phyloP scores from a whole-genome alignment of 2,329 filamentous ascomycete species.

The Verticillium zaregamsianum region DNA sequence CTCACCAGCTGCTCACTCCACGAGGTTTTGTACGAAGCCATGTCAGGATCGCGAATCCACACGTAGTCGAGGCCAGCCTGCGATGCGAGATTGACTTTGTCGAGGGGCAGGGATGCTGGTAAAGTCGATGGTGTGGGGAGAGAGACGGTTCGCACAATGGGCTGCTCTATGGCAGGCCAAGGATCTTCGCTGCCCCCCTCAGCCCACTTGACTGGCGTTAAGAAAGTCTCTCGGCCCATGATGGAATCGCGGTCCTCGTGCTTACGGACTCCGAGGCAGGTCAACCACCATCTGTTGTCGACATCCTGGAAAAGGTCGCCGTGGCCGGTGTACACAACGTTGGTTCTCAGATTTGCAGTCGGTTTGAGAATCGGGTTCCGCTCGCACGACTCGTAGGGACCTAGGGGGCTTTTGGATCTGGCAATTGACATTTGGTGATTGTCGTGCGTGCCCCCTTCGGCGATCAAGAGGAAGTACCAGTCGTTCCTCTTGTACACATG shows the following conservation, averaged over 20 bases:
- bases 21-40: no score
- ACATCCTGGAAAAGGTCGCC: conserved; percentile 20
- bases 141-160: no score
- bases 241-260: conserved; percentile 13
- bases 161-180: neutral
- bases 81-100: no score
- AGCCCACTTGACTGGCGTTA: conserved; percentile 21
- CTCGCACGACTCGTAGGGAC: conserved; percentile 23
- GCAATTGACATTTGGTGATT: conserved; percentile 22
- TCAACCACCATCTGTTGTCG: conserved; percentile 15
- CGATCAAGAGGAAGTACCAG: conserved; percentile 44
- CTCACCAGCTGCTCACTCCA: no score
- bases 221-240: conserved; percentile 27
- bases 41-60: no score
- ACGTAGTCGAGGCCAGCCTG: no score
- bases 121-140: neutral
- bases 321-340: conserved; percentile 18
- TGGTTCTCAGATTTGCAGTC: neutral
- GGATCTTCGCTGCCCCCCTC: conserved; percentile 11
- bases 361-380: conserved; percentile 25
- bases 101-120: no score
- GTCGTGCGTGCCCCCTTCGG: conserved; percentile 38
- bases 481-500: conserved; percentile 38
- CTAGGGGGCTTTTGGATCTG: conserved; percentile 16
- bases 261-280: conserved; percentile 10